phyloP scores from a whole-genome alignment of 2,329 filamentous ascomycete species.

The Alternaria brassicicola region DNA sequence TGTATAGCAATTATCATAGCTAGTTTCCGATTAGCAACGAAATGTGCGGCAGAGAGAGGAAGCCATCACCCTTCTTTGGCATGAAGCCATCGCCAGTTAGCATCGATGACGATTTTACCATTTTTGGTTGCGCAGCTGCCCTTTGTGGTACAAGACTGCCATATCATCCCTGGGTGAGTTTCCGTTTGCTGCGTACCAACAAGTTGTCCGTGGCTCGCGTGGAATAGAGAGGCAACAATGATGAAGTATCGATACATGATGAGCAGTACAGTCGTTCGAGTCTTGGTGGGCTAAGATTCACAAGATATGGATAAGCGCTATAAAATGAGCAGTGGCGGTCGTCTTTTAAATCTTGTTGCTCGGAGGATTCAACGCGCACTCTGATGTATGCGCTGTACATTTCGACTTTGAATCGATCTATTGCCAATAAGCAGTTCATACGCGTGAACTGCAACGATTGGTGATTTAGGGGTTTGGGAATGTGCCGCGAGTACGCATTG shows the following conservation, averaged over 20 bases:
- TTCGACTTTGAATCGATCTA: background rate
- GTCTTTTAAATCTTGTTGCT: background rate
- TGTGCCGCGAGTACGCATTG: background rate
- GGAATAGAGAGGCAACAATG: constrained; percentile 53
- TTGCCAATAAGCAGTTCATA: background rate
- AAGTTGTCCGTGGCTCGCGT: constrained; percentile 55
- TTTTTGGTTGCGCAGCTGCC: constrained; percentile 45
- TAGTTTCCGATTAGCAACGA: background rate
- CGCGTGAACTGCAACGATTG: background rate
- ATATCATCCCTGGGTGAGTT: constrained; percentile 48
- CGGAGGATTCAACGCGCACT: background rate
- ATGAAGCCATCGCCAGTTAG: constrained; percentile 59
- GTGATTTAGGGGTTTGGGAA: background rate
- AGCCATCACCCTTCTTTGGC: constrained; percentile 35
- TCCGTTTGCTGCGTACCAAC: constrained; percentile 48
- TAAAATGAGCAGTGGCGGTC: background rate
- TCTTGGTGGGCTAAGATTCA: constrained; percentile 2
- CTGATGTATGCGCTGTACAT: background rate
- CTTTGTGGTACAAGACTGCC: constrained; percentile 46
- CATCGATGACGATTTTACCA: constrained; percentile 49
- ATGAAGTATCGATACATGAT: constrained; percentile 45
- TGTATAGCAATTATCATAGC: constrained; percentile 50
- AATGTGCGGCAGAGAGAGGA: background rate
- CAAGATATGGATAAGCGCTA: background rate
- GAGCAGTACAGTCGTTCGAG: background rate